phyloP scores from a whole-genome alignment of 495 filamentous ascomycete genomes.

The Hypoxylon fragiforme region DNA sequence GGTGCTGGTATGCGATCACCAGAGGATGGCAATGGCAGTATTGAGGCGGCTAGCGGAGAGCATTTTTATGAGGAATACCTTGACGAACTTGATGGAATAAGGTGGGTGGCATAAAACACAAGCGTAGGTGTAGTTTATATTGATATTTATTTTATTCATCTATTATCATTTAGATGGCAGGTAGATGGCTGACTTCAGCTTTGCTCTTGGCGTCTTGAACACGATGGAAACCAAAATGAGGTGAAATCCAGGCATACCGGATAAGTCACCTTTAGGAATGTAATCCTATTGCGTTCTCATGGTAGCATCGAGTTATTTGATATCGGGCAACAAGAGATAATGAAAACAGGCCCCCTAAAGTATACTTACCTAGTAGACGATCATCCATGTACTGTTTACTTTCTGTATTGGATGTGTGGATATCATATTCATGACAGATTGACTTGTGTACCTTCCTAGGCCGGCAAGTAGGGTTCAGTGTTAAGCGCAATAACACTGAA shows the following conservation, averaged over 20 bases:
- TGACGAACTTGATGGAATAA: conserved; percentile 52
- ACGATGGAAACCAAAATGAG: background rate
- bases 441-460: too few relatives aligned
- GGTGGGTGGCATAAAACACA: conserved; percentile 32
- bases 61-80: conserved; percentile 46
- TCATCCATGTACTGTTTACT: too few relatives aligned
- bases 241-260: conserved; percentile 2
- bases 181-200: too few relatives aligned
- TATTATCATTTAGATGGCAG: too few relatives aligned
- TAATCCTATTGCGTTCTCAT: conserved; percentile 20
- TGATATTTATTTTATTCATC: too few relatives aligned
- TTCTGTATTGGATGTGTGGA: too few relatives aligned
- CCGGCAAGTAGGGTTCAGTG: too few relatives aligned
- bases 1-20: conserved; percentile 33
- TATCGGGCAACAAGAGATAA: background rate
- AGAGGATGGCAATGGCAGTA: conserved; percentile 8
- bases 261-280: conserved; percentile 5
- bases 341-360: background rate
- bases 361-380: too few relatives aligned
- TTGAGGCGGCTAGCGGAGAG: conserved; percentile 16
- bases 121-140: too few relatives aligned
- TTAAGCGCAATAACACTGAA: too few relatives aligned
- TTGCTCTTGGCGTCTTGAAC: conserved; percentile 1
- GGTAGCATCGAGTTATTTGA: conserved; percentile 7
- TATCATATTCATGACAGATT: too few relatives aligned